A percentile compares a stretch with the other conserved stretches of the same genome.
phyloP scores from a whole-genome alignment of 306 rosid genomes.

The Styphnolobium japonicum region DNA sequence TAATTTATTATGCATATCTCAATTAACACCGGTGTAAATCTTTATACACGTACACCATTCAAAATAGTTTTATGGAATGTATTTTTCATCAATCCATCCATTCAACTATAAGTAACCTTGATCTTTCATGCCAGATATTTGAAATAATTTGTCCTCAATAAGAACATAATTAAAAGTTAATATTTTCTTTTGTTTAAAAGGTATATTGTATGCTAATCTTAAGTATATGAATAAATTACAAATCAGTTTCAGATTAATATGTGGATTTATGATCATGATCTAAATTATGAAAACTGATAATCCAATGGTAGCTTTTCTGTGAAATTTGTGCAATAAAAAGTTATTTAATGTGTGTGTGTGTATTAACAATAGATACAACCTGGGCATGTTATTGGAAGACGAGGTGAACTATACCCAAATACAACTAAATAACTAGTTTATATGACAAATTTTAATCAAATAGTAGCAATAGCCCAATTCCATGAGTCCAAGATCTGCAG shows the following conservation, averaged over 20 bases:
- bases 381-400: background rate
- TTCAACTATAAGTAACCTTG: background rate
- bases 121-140: slow-evolving; percentile 5
- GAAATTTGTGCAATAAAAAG: background rate
- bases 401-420: background rate
- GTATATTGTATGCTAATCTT: background rate
- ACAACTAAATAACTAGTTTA: background rate
- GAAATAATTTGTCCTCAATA: background rate
- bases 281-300: background rate
- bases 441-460: background rate
- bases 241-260: background rate
- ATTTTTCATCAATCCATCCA: slow-evolving; percentile 3
- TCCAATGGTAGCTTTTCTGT: background rate
- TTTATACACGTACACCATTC: background rate
- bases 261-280: background rate
- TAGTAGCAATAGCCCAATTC: background rate
- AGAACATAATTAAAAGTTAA: slow-evolving; percentile 6
- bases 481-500: background rate
- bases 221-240: background rate
- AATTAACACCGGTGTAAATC: background rate
- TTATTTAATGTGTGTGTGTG: background rate
- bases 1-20: background rate
- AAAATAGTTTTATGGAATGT: slow-evolving; percentile 8
- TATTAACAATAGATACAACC: background rate
- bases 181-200: slow-evolving; percentile 2